Base-by-base conservation (phyloP, 192 early-diverging fungal genomes). In the Umbelopsis sp. region DNA sequence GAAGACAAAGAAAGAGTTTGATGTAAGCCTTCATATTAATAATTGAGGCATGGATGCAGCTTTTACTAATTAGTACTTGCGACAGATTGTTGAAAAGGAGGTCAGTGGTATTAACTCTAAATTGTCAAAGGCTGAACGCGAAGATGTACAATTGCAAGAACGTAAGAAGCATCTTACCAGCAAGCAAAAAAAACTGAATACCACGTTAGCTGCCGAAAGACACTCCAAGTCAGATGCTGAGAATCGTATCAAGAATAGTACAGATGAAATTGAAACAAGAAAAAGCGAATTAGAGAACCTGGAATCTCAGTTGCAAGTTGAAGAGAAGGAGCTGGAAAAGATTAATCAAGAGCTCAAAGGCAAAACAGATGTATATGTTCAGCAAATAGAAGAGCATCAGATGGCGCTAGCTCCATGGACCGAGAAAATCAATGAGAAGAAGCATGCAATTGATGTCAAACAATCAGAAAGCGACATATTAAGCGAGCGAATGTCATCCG, bases 61-160 rank as follows among this genome's bases (percentile, higher is more conserved):
- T 52, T 25, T 35, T 53, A 25, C 15, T 35, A 30, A 37, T 20
- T 27, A 71, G 46, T 11, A 21, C 22, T 49, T 41, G 3, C 27
- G 22, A 25, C 51, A 82, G 81, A 64, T 69, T 53, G 77, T 89
- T 6, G 87, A 87, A 22, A 83, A 79, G 70, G 83, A 89, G 68
- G 82, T 87, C 3, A 79, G 82, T 45, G 84, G 85, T 44, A 83
- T 87, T 33, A 41, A 74, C 11, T 81, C 82, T 51, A 82, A 93
- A 66, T 80, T 92, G 16, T 81, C 88, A 13, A 85, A 80, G 71
- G 88, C 88, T 50, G 94, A 95, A 80, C 86, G 86, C 52, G 85
- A 90, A 41, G 91, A 95, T 72, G 91, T 98, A 22, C 90, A 95
- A 74, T 75, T 94, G 55, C 89, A 90, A 67, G 95, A 96, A 76